phyloP scores from a whole-genome alignment of 140 eudicot genomes.

The Ambrosia hybrid region DNA sequence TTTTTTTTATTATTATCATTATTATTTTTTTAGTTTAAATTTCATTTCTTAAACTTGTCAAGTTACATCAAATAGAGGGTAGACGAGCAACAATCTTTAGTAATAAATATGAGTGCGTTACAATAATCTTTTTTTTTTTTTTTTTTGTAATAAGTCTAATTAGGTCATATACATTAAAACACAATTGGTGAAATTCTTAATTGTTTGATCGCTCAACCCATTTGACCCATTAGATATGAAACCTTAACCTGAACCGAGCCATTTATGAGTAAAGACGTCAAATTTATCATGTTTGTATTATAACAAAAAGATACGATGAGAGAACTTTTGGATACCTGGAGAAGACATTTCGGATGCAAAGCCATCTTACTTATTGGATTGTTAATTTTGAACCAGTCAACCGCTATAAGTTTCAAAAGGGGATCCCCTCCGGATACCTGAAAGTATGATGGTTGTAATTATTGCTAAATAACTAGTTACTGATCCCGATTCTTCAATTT shows the following conservation, averaged over 20 bases:
- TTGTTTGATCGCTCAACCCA: no score
- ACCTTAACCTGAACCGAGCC: no score
- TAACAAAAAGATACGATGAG: background rate
- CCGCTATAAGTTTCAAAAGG: slow-evolving; percentile 85
- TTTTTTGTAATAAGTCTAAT: background rate
- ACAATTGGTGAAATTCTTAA: no score
- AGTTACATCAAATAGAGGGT: no score
- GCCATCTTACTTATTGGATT: slow-evolving; percentile 57
- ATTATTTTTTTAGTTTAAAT: no score
- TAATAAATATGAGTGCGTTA: background rate
- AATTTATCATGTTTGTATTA: background rate
- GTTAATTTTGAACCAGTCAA: slow-evolving; percentile 91
- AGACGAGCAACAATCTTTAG: background rate
- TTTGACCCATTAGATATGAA: no score
- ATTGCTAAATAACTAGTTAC: no score
- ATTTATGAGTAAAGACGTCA: no score
- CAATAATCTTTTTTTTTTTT: background rate
- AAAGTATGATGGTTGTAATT: background rate
- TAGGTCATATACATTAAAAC: background rate
- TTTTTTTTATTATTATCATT: no score
- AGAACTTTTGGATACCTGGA: slow-evolving; percentile 56
- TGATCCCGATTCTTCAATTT: no score
- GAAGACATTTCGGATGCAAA: slow-evolving; percentile 80
- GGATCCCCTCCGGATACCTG: slow-evolving; percentile 93
- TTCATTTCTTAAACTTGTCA: no score